Conservation (phyloP, 805 yeast genomes). For the Ogataea trehaloabstinens region DNA sequence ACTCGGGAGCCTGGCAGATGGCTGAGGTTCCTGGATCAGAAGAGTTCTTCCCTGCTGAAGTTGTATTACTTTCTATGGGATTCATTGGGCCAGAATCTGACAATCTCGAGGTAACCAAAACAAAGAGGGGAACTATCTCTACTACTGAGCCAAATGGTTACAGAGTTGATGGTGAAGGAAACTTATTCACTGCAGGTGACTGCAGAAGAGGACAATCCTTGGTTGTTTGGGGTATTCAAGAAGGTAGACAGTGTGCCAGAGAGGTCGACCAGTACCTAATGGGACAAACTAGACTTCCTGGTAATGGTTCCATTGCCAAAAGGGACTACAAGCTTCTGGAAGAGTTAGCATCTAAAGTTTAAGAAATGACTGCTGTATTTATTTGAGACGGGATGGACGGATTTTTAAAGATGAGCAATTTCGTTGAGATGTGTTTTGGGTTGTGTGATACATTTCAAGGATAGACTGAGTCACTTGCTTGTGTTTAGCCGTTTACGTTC, state of each 20-base stretch:
- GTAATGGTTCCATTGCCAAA: constrained; percentile 88
- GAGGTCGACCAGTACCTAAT: constrained; percentile 80
- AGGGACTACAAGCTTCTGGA: constrained; percentile 76
- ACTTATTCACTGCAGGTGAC: constrained; percentile 94
- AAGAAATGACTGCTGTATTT: constrained; percentile 5
- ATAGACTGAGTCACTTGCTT: too few relatives aligned
- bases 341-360: constrained; percentile 67
- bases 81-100: constrained; percentile 94
- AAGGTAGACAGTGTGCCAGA: constrained; percentile 98
- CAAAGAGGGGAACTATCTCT: constrained; percentile 81
- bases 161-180: constrained; percentile 59
- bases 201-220: constrained; percentile 98
- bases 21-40: constrained; percentile 94
- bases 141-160: constrained; percentile 63
- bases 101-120: constrained; percentile 62
- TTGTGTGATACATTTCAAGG: too few relatives aligned
- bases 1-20: constrained; percentile 98
- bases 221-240: constrained; percentile 99
- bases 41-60: constrained; percentile 91
- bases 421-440: too few relatives aligned
- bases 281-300: constrained; percentile 83
- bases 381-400: neutral
- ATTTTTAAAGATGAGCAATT: too few relatives aligned
- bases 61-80: constrained; percentile 94
- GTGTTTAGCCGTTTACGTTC: too few relatives aligned